phyloP scores from a whole-genome alignment of 2,329 filamentous ascomycete species.

The Trichoderma atroviride region DNA sequence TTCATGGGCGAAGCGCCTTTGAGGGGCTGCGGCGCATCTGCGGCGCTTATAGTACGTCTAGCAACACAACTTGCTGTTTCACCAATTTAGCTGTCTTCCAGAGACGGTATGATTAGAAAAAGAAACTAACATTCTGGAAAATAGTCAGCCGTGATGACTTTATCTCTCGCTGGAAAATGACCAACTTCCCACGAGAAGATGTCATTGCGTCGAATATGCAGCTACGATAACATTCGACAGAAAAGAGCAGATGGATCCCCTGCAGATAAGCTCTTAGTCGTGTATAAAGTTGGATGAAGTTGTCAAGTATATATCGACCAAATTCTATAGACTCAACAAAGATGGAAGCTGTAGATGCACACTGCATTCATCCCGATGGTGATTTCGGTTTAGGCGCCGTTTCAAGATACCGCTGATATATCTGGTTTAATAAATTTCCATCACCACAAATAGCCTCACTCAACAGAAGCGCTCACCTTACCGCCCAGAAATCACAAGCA shows the following conservation, averaged over 20 bases:
- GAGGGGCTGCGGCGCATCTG: slow-evolving; percentile 84
- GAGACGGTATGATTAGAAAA: neutral
- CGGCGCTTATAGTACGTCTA: slow-evolving; percentile 79
- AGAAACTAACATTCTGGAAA: neutral
- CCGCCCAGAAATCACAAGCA: neutral
- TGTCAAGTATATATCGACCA: neutral
- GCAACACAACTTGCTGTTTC: too few relatives aligned
- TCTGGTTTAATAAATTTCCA: neutral
- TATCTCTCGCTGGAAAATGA: slow-evolving; percentile 72
- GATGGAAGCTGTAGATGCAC: neutral
- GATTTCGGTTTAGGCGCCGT: neutral
- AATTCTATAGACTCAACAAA: too few relatives aligned
- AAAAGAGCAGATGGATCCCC: neutral
- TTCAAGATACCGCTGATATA: neutral
- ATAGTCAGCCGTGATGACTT: slow-evolving; percentile 80
- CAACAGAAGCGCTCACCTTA: neutral
- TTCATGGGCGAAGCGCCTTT: slow-evolving; percentile 85
- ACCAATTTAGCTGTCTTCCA: neutral
- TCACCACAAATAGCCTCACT: neutral
- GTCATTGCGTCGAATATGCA: slow-evolving; percentile 46
- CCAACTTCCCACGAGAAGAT: slow-evolving; percentile 60
- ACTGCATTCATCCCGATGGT: neutral
- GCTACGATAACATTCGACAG: slow-evolving; percentile 27
- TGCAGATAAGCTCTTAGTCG: neutral
- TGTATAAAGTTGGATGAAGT: neutral